Evolutionary conservation across 2,329 filamentous ascomycete genomes (phyloP), one percentile per base, ranked within the genome.

Genomic region (Colletotrichum tofieldiae): DNA sequence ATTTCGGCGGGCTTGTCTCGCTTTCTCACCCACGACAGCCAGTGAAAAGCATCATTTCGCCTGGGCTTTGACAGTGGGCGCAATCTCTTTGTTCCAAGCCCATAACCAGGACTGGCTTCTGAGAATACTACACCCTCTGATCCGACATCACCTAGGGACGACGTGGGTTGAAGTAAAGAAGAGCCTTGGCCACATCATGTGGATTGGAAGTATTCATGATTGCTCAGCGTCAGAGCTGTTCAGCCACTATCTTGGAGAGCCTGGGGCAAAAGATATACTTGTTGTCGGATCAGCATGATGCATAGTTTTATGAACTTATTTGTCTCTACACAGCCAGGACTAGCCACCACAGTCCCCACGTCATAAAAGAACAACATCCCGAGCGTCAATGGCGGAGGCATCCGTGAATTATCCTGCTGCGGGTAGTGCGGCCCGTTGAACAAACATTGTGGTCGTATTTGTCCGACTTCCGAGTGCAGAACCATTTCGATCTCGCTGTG

Each of bases 131-230:
- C 20, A 37, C 32, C 52, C 52, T 37, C 32, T 55, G 20, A 55
- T 55, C 18, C 52, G n/a, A 37, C 32, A 55, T 35, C 52, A 55
- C 16, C 52, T 55, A 20, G 52, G 52, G 18, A 37, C 52, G 18
- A 35, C 35, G 32, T 55, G 52, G 32, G 29, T 6, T 55, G 32
- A 55, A n/a, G 32, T 35, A 5, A 55, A 7, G n/a, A 35, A 2
- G 18, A 55, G 18, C 7, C 52, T 55, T 20, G 18, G 52, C 1
- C 52, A 55, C 7, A 35, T 55, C 29, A 55, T 55, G 32, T 55
- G 52, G 52, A 23, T 55, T n/a, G 52, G 35, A 23, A 55, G 52
- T 37, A 32, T 55, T n/a, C 52, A 55, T n/a, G 52, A 55, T 37
- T 20, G 9, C 32, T 32, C 5, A 7, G 52, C 29, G 9, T 35